Evolutionary conservation across 225 moss, liverwort and hornwort genomes (phyloP).

Genomic region (Pleurozium schreberi): DNA sequence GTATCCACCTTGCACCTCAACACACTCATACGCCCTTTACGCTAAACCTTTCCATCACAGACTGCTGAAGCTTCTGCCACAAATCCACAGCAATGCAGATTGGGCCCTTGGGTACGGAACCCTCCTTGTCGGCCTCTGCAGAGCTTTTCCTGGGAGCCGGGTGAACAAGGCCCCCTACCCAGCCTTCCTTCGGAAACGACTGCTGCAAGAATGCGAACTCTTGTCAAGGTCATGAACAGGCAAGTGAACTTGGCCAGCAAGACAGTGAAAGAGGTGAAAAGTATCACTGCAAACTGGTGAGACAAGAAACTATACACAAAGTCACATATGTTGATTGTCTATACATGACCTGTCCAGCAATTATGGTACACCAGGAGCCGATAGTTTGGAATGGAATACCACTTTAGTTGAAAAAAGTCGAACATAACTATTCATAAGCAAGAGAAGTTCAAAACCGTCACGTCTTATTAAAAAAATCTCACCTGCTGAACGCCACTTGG

Average conservation of each 20-base stretch:
- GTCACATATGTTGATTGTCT: neutral
- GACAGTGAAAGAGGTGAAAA: neutral
- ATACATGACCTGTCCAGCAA: neutral
- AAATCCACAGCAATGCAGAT: neutral
- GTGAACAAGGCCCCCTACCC: constrained; percentile 76
- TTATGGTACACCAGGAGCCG: neutral
- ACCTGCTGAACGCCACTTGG: neutral
- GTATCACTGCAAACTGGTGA: neutral
- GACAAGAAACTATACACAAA: neutral
- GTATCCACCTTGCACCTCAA: neutral
- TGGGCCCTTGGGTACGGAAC: neutral
- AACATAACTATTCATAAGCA: neutral
- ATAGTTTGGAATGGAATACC: neutral
- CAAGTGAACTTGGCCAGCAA: neutral
- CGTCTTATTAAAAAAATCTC: neutral
- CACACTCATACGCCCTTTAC: neutral
- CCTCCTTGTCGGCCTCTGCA: neutral
- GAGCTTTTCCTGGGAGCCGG: constrained; percentile 23
- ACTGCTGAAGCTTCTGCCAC: constrained; percentile 33
- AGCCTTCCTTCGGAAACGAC: constrained; percentile 38
- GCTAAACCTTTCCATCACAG: constrained; percentile 16
- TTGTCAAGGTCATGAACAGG: neutral
- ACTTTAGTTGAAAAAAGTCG: neutral
- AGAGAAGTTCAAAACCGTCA: neutral
- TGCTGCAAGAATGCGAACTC: neutral